A percentile compares a stretch with the other conserved stretches of the same genome.
Evolutionary conservation across 116 monocot species (phyloP).

Genomic region (Trichopus zeylanicus): DNA sequence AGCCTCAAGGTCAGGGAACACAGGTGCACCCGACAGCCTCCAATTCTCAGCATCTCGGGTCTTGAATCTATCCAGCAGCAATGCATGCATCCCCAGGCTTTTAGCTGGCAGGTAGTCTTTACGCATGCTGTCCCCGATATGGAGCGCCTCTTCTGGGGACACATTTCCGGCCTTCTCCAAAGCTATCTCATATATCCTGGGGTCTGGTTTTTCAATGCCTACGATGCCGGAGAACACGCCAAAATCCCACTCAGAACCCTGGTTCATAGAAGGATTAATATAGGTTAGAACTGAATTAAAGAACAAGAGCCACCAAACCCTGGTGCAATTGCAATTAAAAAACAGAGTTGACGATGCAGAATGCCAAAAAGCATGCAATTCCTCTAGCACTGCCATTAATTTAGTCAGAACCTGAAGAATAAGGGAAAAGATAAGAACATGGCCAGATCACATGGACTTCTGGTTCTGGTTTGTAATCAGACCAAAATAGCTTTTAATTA

Average conservation of each 20-base stretch:
- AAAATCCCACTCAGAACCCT: constrained; percentile 99
- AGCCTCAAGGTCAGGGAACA: constrained; percentile 72
- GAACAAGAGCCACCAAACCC: no score
- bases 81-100: constrained; percentile 78
- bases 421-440: no score
- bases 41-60: constrained; percentile 74
- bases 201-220: constrained; percentile 85
- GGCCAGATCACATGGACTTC: no score
- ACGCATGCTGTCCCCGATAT: constrained; percentile 89
- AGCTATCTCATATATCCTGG: constrained; percentile 76
- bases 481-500: no score
- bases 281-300: no score
- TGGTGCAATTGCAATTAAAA: no score
- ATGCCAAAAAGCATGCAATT: no score
- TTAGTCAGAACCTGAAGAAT: no score
- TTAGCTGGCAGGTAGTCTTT: constrained; percentile 87
- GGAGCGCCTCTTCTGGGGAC: constrained; percentile 61
- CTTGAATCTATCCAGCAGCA: constrained; percentile 85
- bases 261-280: constrained; percentile 4
- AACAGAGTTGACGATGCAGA: no score
- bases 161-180: constrained; percentile 77
- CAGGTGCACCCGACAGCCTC: constrained; percentile 69
- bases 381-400: no score
- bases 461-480: no score
- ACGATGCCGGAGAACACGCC: constrained; percentile 89